Evolutionary conservation across 2,329 filamentous ascomycete genomes (phyloP), one percentile per base, ranked within the genome.

Genomic region (Bisporella sp.): DNA sequence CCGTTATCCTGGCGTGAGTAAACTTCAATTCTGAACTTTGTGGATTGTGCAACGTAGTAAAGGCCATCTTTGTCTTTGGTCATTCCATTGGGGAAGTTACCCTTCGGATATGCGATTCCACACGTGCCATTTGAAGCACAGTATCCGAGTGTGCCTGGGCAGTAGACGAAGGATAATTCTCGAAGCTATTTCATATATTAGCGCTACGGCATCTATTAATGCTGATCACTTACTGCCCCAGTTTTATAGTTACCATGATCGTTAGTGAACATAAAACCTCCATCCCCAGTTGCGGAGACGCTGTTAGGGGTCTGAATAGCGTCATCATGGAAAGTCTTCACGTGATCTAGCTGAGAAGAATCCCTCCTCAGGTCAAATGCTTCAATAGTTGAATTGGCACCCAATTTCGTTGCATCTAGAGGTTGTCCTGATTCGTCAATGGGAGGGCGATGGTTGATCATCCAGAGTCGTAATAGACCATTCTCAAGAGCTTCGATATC

Each of bases 361-460:
- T 56, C 56, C 5, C 53, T 44, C 21, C 55, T 54, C 4, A 63
- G 59, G n/a, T 63, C 54, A 46, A 70, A 70, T 1, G 65, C 53
- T 41, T 70, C 67, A 40, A 70, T 58, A 0, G 68, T 70, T 9
- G 66, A 63, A 48, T 70, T 70, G 6, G 61, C 65, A 5, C 68
- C 68, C 8, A 64, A 39, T 8, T 54, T 50, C 4, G 41, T 44
- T 13, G 66, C 56, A 55, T 69, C 62, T 2, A 68, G 58, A 7
- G 59, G 32, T 9, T 59, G 54, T 11, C 66, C 65, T 2, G 62
- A 66, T 12, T 54, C 43, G 47, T 69, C 60, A 29, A 66, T 54
- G 5, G 64, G 60, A n/a, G 65, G 67, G 9, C 63, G 59, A 35
- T 65, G 62, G 44, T 69, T 70, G 50, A 68, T 58, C 35, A 69